Base-by-base conservation (phyloP, 2,329 filamentous ascomycete species). In the Exophiala sp. region DNA sequence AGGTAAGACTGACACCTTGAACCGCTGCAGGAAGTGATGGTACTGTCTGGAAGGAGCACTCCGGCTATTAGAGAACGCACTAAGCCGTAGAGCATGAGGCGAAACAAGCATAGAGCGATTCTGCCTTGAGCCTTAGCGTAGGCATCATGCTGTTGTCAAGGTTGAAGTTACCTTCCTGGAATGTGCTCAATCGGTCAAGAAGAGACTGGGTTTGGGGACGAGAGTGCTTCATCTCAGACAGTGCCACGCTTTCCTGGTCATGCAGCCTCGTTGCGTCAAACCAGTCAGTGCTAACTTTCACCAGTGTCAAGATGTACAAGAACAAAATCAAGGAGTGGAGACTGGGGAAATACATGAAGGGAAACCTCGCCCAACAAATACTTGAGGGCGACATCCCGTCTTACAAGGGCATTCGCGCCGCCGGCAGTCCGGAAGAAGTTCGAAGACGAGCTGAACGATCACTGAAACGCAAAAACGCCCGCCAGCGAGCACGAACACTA, bases 1-100 rank as follows among this genome's bases (percentile, higher is more conserved):
- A 88, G 87, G 54, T 56, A 41, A 46, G 54, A 6, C 33, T 12
- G 11, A 7, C 12, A n/a, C n/a, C n/a, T 16, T 29, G 18, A 39
- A n/a, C 18, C 7, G 24, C 7, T 8, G 24, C 24, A 8, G 24
- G 24, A 29, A 29, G 24, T 29, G 7, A 29, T 29, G 24, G 24
- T 8, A 29, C 24, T 29, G 24, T 29, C 24, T 29, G 24, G 7
- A 8, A 5, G 24, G 24, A 5, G 24, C 24, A 8, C 24, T 5
- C 24, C 24, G 24, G 24, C 24, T 29, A 8, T 5, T 5, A 29
- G 24, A 8, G 5, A 5, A 29, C 24, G 7, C 5, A 29, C 5
- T 29, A 8, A 29, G 24, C 24, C 24, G 24, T 29, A 29, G 24
- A 29, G 24, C 24, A 29, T 5, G 7, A 29, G 24, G 24, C 24